Percentiles rank a stretch among this genome's conserved stretches.
These are phyloP conservation scores for Kwoniella shivajii DNA, from an alignment of 1,284 basidiomycete species.

Conservation along the genomic window DNA sequence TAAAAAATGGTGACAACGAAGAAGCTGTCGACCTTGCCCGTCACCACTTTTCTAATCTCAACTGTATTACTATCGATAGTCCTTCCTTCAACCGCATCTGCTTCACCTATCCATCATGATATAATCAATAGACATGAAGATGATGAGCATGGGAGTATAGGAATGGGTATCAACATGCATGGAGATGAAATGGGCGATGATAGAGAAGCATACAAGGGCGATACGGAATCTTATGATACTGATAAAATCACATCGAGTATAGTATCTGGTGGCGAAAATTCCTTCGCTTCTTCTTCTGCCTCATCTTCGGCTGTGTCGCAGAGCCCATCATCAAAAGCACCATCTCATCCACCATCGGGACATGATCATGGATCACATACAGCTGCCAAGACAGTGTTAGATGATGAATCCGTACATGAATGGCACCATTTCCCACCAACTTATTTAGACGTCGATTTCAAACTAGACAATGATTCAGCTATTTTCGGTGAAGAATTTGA, in stretches of 20 bases:
- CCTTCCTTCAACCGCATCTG: slow-evolving; percentile 9
- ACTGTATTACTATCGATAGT: slow-evolving; percentile 17
- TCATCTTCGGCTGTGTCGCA: slow-evolving; percentile 7
- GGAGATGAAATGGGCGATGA: slow-evolving; percentile 5
- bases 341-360: slow-evolving; percentile 5
- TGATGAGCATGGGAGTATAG: background rate
- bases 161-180: slow-evolving; percentile 17
- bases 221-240: background rate
- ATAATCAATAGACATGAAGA: slow-evolving; percentile 10
- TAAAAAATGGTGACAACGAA: slow-evolving; percentile 12
- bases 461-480: slow-evolving; percentile 36
- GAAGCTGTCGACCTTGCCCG: slow-evolving; percentile 16
- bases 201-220: slow-evolving; percentile 4
- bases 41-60: slow-evolving; percentile 25
- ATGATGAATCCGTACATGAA: slow-evolving; percentile 41
- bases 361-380: slow-evolving; percentile 35
- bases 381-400: slow-evolving; percentile 30
- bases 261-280: background rate
- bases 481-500: slow-evolving; percentile 48
- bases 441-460: slow-evolving; percentile 45
- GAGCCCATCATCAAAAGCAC: background rate
- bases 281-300: background rate
- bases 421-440: slow-evolving; percentile 45
- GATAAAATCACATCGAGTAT: background rate
- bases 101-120: background rate